A percentile compares a stretch with the other conserved stretches of the same genome.
These are phyloP conservation scores for Obelidium mucronatum DNA, from an alignment of 192 early-diverging fungal genomes.

Conservation along the genomic window DNA sequence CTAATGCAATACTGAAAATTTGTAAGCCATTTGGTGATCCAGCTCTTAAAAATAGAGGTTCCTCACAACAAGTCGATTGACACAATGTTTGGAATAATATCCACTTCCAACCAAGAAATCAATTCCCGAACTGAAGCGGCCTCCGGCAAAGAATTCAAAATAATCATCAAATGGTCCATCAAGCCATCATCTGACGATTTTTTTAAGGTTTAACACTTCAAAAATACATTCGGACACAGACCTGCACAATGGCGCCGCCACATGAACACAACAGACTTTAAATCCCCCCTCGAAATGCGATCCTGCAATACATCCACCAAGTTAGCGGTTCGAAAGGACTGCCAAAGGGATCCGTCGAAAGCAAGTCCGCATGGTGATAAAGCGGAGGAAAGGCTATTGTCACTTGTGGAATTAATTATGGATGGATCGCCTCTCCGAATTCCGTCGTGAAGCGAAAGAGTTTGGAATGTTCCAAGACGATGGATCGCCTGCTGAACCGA, in stretches of 20 bases:
- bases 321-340: slow-evolving; percentile 52
- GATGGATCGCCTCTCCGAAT: neutral
- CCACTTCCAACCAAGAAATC: slow-evolving; percentile 58
- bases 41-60: neutral
- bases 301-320: slow-evolving; percentile 49
- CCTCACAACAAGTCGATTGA: slow-evolving; percentile 18
- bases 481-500: slow-evolving; percentile 40
- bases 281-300: slow-evolving; percentile 52
- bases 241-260: slow-evolving; percentile 64
- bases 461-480: slow-evolving; percentile 44
- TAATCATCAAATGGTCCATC: slow-evolving; percentile 46
- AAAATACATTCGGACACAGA: slow-evolving; percentile 12
- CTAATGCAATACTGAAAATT: slow-evolving; percentile 49
- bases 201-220: no score
- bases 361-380: slow-evolving; percentile 1
- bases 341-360: slow-evolving; percentile 52
- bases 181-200: slow-evolving; percentile 33
- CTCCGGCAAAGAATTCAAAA: slow-evolving; percentile 57
- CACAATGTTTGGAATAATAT: slow-evolving; percentile 57
- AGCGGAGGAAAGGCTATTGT: no score
- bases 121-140: slow-evolving; percentile 39
- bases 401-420: no score
- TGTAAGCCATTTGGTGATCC: neutral
- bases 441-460: slow-evolving; percentile 26
- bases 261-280: slow-evolving; percentile 45